These are phyloP conservation scores for Fusarium kyushuense DNA, from an alignment of 2,329 filamentous ascomycete genomes.

Conservation along the genomic window DNA sequence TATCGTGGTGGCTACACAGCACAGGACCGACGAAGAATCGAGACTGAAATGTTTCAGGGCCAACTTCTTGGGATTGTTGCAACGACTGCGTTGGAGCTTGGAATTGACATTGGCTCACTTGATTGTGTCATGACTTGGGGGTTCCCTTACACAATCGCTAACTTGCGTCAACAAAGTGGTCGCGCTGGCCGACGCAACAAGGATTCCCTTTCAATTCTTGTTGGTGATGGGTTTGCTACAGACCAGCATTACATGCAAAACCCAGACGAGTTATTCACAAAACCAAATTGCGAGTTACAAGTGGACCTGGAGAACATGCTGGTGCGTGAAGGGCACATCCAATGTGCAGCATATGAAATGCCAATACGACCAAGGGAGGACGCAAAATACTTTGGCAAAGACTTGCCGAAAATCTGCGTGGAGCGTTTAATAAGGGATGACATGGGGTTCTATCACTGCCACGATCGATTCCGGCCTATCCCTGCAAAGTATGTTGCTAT, in stretches of 20 bases:
- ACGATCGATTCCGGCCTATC: constrained; percentile 85
- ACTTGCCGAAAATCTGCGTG: constrained; percentile 76
- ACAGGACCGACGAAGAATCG: constrained; percentile 87
- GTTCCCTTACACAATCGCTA: constrained; percentile 95
- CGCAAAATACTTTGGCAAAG: constrained; percentile 79
- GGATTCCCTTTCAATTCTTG: constrained; percentile 89
- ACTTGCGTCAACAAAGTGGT: constrained; percentile 93
- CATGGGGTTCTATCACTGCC: constrained; percentile 88
- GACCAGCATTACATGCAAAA: constrained; percentile 99
- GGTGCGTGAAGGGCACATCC: constrained; percentile 91
- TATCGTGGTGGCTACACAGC: constrained; percentile 96
- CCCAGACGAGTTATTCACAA: constrained; percentile 91
- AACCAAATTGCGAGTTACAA: constrained; percentile 88
- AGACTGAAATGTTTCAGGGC: constrained; percentile 96
- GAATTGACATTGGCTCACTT: constrained; percentile 93
- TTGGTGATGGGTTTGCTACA: constrained; percentile 89
- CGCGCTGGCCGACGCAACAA: constrained; percentile 92
- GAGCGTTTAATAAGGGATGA: constrained; percentile 80
- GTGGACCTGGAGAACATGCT: constrained; percentile 94
- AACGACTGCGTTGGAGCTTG: constrained; percentile 91
- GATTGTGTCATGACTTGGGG: constrained; percentile 95
- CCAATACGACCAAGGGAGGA: constrained; percentile 86
- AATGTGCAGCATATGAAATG: constrained; percentile 96
- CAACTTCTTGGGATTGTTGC: constrained; percentile 93
- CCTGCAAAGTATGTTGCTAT: constrained; percentile 89